These are phyloP conservation scores for Rhodomyrtus psidioides DNA, from an alignment of 441 rosid species.

Conservation along the genomic window DNA sequence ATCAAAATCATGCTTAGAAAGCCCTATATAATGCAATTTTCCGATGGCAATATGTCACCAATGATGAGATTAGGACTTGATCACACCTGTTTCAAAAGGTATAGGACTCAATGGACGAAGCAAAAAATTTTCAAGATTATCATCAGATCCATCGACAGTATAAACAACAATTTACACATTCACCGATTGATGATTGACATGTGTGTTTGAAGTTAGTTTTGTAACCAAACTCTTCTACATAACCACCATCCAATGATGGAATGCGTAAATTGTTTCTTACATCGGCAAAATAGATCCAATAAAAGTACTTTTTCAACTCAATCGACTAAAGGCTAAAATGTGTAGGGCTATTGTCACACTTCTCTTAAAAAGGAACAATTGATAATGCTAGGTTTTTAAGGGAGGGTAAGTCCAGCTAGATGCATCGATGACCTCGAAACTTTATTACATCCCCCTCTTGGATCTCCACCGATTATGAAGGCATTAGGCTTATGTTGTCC, in stretches of 20 bases:
- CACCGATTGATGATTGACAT: background rate
- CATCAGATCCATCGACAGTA: background rate
- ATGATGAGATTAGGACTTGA: background rate
- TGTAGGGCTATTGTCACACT: background rate
- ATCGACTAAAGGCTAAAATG: background rate
- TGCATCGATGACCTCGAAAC: no score
- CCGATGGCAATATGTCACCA: background rate
- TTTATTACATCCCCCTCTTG: no score
- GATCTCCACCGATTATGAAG: no score
- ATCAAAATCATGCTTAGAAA: background rate
- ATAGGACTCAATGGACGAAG: background rate
- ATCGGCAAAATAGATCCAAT: background rate
- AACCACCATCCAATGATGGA: background rate
- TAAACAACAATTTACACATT: background rate
- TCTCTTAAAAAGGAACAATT: background rate
- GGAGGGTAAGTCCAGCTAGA: background rate
- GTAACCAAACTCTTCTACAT: background rate
- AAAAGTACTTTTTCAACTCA: background rate
- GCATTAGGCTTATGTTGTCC: no score
- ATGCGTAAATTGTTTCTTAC: background rate
- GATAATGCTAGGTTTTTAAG: background rate
- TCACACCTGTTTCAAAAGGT: background rate
- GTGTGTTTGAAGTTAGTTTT: background rate
- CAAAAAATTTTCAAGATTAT: background rate
- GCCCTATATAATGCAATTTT: background rate